These are phyloP conservation scores for Copromyces sp. DNA, from an alignment of 495 filamentous ascomycete genomes.

Conservation along the genomic window DNA sequence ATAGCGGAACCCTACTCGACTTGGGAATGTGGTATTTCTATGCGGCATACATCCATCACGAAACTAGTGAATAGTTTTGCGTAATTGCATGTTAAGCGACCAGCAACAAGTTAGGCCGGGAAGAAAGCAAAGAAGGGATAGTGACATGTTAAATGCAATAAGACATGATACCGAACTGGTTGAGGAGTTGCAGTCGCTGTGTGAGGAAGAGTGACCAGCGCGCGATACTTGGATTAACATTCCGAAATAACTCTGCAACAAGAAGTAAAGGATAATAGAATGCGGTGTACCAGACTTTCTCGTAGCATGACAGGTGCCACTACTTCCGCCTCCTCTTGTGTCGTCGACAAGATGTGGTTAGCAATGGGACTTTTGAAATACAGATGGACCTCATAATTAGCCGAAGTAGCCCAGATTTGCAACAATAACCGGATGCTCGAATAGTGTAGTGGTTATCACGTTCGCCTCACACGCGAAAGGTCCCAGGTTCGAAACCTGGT, in stretches of 20 bases:
- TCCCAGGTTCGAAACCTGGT: background rate
- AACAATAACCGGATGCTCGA: background rate
- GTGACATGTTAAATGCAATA: background rate
- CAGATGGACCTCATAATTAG: background rate
- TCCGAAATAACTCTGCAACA: background rate
- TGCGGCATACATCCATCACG: background rate
- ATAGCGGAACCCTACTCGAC: background rate
- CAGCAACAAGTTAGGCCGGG: background rate
- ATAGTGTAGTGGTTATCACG: constrained; percentile 1
- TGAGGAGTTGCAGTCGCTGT: background rate
- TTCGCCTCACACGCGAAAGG: background rate
- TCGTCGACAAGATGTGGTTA: background rate
- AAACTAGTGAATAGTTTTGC: background rate
- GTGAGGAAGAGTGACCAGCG: background rate
- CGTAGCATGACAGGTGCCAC: too few relatives aligned
- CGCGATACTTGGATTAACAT: background rate
- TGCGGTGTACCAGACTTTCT: too few relatives aligned
- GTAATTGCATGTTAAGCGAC: background rate
- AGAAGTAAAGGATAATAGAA: too few relatives aligned
- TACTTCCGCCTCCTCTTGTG: too few relatives aligned
- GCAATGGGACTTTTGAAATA: background rate
- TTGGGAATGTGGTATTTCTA: background rate
- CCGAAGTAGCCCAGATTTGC: background rate
- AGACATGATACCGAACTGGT: background rate
- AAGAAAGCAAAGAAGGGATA: background rate